Evolutionary conservation across 148 eudicot genomes (phyloP).

Genomic region (Spergularia bocconei): DNA sequence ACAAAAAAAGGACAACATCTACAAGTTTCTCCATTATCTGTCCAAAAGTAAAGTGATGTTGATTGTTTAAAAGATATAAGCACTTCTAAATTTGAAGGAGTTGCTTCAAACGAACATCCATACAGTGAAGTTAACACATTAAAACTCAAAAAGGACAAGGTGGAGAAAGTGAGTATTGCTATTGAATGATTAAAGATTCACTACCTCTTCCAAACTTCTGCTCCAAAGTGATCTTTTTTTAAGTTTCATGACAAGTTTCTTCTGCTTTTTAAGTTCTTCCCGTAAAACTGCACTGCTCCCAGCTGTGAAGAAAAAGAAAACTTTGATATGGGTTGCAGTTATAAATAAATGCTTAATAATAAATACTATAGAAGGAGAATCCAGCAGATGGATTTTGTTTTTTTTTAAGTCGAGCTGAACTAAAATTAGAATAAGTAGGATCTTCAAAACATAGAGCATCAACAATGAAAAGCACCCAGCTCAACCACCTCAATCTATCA

Average conservation of each 20-base stretch:
- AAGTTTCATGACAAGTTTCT: conserved; percentile 37
- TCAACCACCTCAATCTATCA: no score
- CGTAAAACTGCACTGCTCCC: conserved; percentile 25
- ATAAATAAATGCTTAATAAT: background rate
- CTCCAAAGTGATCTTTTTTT: conserved; percentile 52
- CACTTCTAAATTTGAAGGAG: background rate
- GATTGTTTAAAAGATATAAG: conserved; percentile 7
- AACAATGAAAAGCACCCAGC: background rate
- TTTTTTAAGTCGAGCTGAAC: background rate
- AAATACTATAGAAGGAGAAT: background rate
- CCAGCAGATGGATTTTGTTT: no score
- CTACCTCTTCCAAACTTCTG: conserved; percentile 51
- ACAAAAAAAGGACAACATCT: conserved; percentile 39
- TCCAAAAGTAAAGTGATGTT: conserved; percentile 3
- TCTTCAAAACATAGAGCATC: background rate
- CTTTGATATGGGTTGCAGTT: background rate
- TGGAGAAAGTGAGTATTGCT: background rate
- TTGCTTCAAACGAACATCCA: background rate
- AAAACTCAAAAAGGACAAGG: background rate
- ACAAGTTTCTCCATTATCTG: conserved; percentile 51
- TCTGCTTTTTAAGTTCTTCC: conserved; percentile 42
- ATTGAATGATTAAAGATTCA: background rate
- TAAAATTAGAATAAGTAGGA: background rate
- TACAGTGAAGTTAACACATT: background rate
- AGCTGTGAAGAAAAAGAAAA: conserved; percentile 21